These are phyloP conservation scores for Erythrobasidium hasegawianum DNA, from an alignment of 1,284 basidiomycete genomes.

Conservation along the genomic window DNA sequence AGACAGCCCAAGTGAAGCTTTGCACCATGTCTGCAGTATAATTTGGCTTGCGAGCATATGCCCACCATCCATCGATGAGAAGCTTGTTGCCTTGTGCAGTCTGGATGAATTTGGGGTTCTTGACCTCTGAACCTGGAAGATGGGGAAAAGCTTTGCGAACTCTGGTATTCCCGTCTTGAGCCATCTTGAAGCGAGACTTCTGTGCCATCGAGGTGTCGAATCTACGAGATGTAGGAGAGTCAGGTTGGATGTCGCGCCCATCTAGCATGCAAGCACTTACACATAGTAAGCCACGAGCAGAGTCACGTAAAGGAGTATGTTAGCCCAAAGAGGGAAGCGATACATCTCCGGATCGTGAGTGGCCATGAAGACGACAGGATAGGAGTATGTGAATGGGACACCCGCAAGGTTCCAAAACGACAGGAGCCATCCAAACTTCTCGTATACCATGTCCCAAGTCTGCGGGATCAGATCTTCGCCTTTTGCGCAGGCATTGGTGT, in stretches of 20 bases:
- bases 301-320: slow-evolving; percentile 67
- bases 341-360: slow-evolving; percentile 86
- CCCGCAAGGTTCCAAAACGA: slow-evolving; percentile 80
- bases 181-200: slow-evolving; percentile 97
- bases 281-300: slow-evolving; percentile 80
- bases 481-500: slow-evolving; percentile 70
- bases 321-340: slow-evolving; percentile 72
- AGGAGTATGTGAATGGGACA: slow-evolving; percentile 74
- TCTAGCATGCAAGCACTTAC: slow-evolving; percentile 52
- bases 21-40: slow-evolving; percentile 50
- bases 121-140: slow-evolving; percentile 76
- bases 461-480: slow-evolving; percentile 88
- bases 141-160: slow-evolving; percentile 92
- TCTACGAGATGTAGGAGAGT: slow-evolving; percentile 50
- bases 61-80: slow-evolving; percentile 79
- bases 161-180: slow-evolving; percentile 72
- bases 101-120: slow-evolving; percentile 87
- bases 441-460: slow-evolving; percentile 98
- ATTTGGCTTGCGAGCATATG: slow-evolving; percentile 75
- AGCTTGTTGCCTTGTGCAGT: slow-evolving; percentile 77
- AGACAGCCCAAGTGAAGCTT: slow-evolving; percentile 43
- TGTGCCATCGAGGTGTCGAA: slow-evolving; percentile 96
- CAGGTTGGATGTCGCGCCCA: background rate
- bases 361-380: slow-evolving; percentile 97
- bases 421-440: slow-evolving; percentile 59